phyloP scores from a whole-genome alignment of 2,329 filamentous ascomycete genomes.

The Hypoxylon sp. region DNA sequence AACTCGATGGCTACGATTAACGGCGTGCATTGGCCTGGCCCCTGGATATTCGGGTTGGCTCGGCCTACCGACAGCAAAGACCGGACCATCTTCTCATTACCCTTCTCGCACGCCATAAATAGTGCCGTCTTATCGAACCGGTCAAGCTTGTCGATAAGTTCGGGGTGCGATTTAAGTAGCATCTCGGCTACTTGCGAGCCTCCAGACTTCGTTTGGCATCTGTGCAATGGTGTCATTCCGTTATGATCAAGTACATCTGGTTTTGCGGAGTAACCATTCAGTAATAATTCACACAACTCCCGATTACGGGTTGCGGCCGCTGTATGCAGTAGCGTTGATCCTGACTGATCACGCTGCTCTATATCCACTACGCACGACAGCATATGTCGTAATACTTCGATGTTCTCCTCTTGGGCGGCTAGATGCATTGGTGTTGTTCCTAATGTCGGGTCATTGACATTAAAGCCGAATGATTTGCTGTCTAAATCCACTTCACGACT shows the following conservation, averaged over 20 bases:
- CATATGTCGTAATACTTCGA: slow-evolving; percentile 51
- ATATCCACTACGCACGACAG: slow-evolving; percentile 44
- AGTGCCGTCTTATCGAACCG: slow-evolving; percentile 52
- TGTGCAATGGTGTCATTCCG: slow-evolving; percentile 49
- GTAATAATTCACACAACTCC: slow-evolving; percentile 49
- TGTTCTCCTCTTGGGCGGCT: slow-evolving; percentile 47
- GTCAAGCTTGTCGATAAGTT: slow-evolving; percentile 46
- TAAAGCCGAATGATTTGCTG: slow-evolving; percentile 47
- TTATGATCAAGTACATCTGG: slow-evolving; percentile 49
- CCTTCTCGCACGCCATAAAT: slow-evolving; percentile 52
- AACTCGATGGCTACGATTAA: slow-evolving; percentile 51
- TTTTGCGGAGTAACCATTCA: slow-evolving; percentile 48
- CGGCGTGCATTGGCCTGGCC: slow-evolving; percentile 46
- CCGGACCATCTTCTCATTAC: slow-evolving; percentile 52
- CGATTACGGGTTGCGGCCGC: slow-evolving; percentile 54
- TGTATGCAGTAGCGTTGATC: slow-evolving; percentile 51
- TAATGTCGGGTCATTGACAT: slow-evolving; percentile 42
- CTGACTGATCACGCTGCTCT: slow-evolving; percentile 43
- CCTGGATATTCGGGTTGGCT: slow-evolving; percentile 49
- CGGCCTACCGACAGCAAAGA: slow-evolving; percentile 43
- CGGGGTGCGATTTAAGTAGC: slow-evolving; percentile 44
- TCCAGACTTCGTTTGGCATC: slow-evolving; percentile 48
- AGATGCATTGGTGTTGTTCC: slow-evolving; percentile 50
- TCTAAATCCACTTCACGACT: slow-evolving; percentile 46
- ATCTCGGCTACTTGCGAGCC: slow-evolving; percentile 49